Percentiles rank a stretch among this genome's conserved stretches.
These are phyloP conservation scores for Arctium minus DNA, from an alignment of 129 eudicot genomes.

Conservation along the genomic window DNA sequence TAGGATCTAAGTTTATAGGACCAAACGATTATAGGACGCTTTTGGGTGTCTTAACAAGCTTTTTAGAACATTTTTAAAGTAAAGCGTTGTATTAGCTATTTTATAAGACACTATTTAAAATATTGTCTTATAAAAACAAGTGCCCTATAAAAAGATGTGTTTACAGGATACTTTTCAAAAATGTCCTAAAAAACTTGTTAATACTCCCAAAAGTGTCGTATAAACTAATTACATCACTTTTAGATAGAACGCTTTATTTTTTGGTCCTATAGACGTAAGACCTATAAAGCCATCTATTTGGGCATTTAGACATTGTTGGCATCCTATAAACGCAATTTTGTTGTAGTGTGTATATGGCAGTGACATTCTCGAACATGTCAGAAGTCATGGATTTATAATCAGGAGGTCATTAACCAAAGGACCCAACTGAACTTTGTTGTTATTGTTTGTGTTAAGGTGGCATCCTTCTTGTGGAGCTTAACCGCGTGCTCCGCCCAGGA, in stretches of 20 bases:
- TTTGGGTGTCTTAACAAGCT: background rate
- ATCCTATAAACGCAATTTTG: background rate
- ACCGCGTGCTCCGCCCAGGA: conserved; percentile 76
- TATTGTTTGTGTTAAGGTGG: conserved; percentile 44
- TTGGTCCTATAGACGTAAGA: background rate
- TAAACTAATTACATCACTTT: background rate
- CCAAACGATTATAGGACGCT: background rate
- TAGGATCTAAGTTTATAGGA: background rate
- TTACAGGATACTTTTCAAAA: no score
- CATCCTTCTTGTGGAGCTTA: conserved; percentile 68
- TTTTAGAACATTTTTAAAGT: background rate
- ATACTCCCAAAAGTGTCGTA: no score
- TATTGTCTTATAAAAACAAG: background rate
- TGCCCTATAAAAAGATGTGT: background rate
- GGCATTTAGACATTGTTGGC: background rate
- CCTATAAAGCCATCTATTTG: background rate
- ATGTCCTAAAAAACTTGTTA: background rate
- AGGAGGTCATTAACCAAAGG: background rate
- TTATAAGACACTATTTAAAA: background rate
- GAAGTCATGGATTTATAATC: background rate
- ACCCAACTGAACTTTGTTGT: background rate
- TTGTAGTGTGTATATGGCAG: background rate
- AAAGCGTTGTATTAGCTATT: background rate
- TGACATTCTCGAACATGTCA: background rate
- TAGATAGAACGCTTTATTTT: no score